These are phyloP conservation scores for Kluyveromyces starmeri DNA, from an alignment of 805 yeast genomes.

Conservation along the genomic window DNA sequence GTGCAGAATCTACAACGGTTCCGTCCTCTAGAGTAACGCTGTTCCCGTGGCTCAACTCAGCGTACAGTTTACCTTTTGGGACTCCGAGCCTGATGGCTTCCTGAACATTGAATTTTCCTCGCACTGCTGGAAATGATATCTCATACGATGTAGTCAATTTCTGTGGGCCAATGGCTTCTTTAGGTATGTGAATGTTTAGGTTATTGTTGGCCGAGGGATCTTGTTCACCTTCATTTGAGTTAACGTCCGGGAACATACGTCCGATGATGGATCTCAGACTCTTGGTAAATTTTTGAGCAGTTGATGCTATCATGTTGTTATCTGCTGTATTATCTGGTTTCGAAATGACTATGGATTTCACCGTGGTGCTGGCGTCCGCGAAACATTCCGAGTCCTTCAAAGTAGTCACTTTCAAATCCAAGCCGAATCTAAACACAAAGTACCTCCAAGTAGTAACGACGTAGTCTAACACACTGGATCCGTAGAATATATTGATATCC, in stretches of 20 bases:
- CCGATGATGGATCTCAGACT: slow-evolving; percentile 30
- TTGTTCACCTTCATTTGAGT: slow-evolving; percentile 23
- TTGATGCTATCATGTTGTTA: neutral
- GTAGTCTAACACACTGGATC: slow-evolving; percentile 41
- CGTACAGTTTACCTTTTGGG: slow-evolving; percentile 52
- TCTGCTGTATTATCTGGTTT: neutral
- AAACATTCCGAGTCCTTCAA: slow-evolving; percentile 17
- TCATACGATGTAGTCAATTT: slow-evolving; percentile 51
- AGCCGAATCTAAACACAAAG: slow-evolving; percentile 74
- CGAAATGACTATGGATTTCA: slow-evolving; percentile 29
- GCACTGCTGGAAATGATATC: slow-evolving; percentile 51
- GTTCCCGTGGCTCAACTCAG: slow-evolving; percentile 51
- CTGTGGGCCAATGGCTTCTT: slow-evolving; percentile 9
- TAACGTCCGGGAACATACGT: slow-evolving; percentile 51
- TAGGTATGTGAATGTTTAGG: slow-evolving; percentile 32
- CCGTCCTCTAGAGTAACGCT: slow-evolving; percentile 54
- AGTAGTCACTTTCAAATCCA: slow-evolving; percentile 35
- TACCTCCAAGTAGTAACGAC: slow-evolving; percentile 76
- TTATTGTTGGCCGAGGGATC: slow-evolving; percentile 32
- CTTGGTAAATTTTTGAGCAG: neutral
- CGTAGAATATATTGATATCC: slow-evolving; percentile 45
- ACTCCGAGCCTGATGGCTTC: slow-evolving; percentile 65
- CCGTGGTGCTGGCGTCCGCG: slow-evolving; percentile 31
- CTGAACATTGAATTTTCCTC: slow-evolving; percentile 68
- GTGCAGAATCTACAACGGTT: slow-evolving; percentile 47